phyloP scores from a whole-genome alignment of 1,139 yeast species.

The Pichia sp. region DNA sequence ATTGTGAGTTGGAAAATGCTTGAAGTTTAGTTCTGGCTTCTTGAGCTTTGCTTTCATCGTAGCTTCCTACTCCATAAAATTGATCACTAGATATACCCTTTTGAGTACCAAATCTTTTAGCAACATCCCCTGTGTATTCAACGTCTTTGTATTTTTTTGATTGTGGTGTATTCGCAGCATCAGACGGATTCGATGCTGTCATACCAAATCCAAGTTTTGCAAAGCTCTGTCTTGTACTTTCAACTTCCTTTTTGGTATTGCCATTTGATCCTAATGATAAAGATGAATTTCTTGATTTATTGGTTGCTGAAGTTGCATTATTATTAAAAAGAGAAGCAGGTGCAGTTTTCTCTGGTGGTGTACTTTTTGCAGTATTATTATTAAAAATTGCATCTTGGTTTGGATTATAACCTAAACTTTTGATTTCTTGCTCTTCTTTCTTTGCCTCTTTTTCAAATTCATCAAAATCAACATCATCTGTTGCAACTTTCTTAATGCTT shows the following conservation, averaged over 20 bases:
- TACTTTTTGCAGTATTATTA: slow-evolving; percentile 28
- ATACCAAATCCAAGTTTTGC: slow-evolving; percentile 84
- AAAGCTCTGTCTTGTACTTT: slow-evolving; percentile 61
- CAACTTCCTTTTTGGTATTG: slow-evolving; percentile 30
- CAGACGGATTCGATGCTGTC: slow-evolving; percentile 38
- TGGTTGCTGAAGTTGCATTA: slow-evolving; percentile 28
- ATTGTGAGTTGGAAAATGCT: slow-evolving; percentile 76
- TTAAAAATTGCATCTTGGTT: slow-evolving; percentile 28
- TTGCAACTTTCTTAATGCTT: slow-evolving; percentile 47
- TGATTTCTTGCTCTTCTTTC: slow-evolving; percentile 71
- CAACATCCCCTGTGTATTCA: slow-evolving; percentile 61
- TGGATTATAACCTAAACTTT: slow-evolving; percentile 68
- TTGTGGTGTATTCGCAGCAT: slow-evolving; percentile 23
- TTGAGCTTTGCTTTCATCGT: slow-evolving; percentile 67
- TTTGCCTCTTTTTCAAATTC: slow-evolving; percentile 85
- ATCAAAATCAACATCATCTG: slow-evolving; percentile 79
- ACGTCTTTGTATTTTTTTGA: slow-evolving; percentile 38
- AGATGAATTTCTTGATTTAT: background rate
- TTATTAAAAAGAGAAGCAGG: slow-evolving; percentile 18
- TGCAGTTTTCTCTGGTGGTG: slow-evolving; percentile 27
- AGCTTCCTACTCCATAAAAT: slow-evolving; percentile 82
- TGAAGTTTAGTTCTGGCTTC: slow-evolving; percentile 80
- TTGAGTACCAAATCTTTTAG: slow-evolving; percentile 75
- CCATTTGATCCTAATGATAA: slow-evolving; percentile 5
- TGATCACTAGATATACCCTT: slow-evolving; percentile 96